Evolutionary conservation across 2,329 filamentous ascomycete species (phyloP), one percentile per base, ranked within the genome.

Genomic region (Verticillium longisporum): DNA sequence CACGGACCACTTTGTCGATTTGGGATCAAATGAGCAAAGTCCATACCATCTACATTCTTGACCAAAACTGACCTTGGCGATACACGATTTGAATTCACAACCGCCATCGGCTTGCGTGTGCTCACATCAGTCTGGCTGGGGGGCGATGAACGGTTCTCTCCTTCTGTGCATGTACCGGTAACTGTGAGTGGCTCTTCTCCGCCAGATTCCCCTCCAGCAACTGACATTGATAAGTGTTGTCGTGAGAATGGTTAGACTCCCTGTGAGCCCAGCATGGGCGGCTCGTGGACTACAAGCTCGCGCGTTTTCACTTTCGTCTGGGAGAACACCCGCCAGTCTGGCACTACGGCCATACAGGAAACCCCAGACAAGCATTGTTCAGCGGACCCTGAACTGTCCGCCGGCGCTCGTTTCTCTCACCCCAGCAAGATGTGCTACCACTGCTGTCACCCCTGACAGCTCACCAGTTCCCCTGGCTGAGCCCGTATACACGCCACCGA

Each of bases 401-500:
- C 57, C 56, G 2, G 59, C 62, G 31, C 54, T 37, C 14, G 57
- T 63, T 11, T 45, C 64, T 2, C 63, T 64, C 37, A 65, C 61
- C n/a, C 62, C 62, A 3, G 32, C 62, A 15, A 60, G 59, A 33
- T 41, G 41, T 21, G 61, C 61, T 15, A 50, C 59, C 14, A 53
- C 61, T 6, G 34, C 59, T 9, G 26, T 63, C 41, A 53, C 50
- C 53, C 65, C 59, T 36, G 60, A 55, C 57, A 64, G 50, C 18
- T 57, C 55, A 26, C 33, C 15, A 3, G 45, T 54, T 60, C 68
- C 61, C 45, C 60, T 65, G 53, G 57, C 56, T 55, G 68, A 60
- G 34, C 61, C 66, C 21, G 68, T 72, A n/a, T 94, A 94, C 71
- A 72, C 75, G n/a, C 82, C 87, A n/a, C 90, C 91, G 2, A 87